Evolutionary conservation across 2,329 filamentous ascomycete genomes (phyloP).

Genomic region (Sphaerulina vaccinii): DNA sequence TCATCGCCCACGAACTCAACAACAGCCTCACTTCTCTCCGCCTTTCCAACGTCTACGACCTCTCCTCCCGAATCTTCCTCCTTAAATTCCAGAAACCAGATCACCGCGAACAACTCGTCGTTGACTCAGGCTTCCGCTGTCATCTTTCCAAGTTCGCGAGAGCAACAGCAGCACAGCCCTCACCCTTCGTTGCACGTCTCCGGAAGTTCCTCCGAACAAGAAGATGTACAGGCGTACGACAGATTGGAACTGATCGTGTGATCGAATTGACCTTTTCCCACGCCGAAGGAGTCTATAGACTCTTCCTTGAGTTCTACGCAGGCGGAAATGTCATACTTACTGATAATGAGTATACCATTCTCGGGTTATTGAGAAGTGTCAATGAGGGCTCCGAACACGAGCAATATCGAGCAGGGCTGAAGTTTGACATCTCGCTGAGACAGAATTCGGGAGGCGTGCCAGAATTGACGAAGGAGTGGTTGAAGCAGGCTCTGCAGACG

Average conservation of each 20-base stretch:
- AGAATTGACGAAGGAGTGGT: constrained; percentile 68
- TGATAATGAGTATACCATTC: constrained; percentile 76
- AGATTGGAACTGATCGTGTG: constrained; percentile 90
- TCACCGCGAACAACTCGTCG: constrained; percentile 81
- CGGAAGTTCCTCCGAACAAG: constrained; percentile 87
- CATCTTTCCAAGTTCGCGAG: constrained; percentile 90
- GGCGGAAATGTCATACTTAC: constrained; percentile 93
- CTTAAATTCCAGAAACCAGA: constrained; percentile 93
- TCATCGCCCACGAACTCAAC: constrained; percentile 91
- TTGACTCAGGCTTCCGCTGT: constrained; percentile 94
- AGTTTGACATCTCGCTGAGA: constrained; percentile 76
- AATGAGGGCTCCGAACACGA: constrained; percentile 80
- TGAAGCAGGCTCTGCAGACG: constrained; percentile 67
- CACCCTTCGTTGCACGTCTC: constrained; percentile 77
- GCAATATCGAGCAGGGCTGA: constrained; percentile 71
- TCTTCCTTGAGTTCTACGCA: constrained; percentile 95
- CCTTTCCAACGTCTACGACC: constrained; percentile 91
- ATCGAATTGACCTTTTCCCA: constrained; percentile 83
- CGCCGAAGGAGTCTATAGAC: constrained; percentile 74
- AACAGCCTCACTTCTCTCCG: constrained; percentile 72
- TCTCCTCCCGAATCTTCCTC: constrained; percentile 91
- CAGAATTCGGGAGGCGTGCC: constrained; percentile 81
- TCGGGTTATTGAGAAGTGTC: constrained; percentile 78
- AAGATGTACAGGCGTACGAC: constrained; percentile 73
- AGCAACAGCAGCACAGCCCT: constrained; percentile 79